These are phyloP conservation scores for Galerina marginata DNA, from an alignment of 768 basidiomycete genomes.

Conservation along the genomic window DNA sequence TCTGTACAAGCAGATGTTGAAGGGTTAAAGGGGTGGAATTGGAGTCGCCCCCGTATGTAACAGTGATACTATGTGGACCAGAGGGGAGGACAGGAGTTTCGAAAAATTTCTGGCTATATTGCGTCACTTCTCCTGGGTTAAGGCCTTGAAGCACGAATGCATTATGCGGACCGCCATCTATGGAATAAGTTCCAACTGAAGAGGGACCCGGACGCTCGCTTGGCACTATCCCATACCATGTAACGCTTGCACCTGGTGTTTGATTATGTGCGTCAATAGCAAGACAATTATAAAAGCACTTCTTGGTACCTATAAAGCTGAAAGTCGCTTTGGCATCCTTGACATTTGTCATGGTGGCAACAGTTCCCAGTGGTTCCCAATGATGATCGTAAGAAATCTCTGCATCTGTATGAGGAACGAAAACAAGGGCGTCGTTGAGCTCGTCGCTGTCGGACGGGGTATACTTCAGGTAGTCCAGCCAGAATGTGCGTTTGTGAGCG, in stretches of 20 bases:
- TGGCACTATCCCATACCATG: conserved; percentile 28
- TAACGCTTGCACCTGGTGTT: conserved; percentile 19
- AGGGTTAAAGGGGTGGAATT: conserved; percentile 28
- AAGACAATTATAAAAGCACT: not conserved
- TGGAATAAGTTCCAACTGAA: conserved; percentile 24
- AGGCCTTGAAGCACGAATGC: conserved; percentile 22
- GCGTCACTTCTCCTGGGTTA: not conserved
- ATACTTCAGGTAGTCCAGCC: conserved; percentile 36
- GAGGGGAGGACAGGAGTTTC: conserved; percentile 20
- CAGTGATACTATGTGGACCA: conserved; percentile 25
- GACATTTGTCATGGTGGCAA: conserved; percentile 21
- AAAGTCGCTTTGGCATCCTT: conserved; percentile 18
- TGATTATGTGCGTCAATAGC: not conserved
- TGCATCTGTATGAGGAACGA: conserved; percentile 20
- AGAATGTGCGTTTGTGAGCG: conserved; percentile 31
- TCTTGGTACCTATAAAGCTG: conserved; percentile 23
- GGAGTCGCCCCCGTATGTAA: conserved; percentile 21
- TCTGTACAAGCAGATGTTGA: conserved; percentile 24
- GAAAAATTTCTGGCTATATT: conserved; percentile 27
- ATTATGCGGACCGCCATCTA: conserved; percentile 23
- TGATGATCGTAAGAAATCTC: conserved; percentile 21
- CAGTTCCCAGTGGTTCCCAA: conserved; percentile 22
- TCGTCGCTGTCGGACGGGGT: conserved; percentile 23
- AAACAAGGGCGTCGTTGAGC: conserved; percentile 16
- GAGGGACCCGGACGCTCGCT: conserved; percentile 16